Evolutionary conservation across 2,329 filamentous ascomycete species (phyloP), one percentile per base, ranked within the genome.

Genomic region (Madurella fahalii): DNA sequence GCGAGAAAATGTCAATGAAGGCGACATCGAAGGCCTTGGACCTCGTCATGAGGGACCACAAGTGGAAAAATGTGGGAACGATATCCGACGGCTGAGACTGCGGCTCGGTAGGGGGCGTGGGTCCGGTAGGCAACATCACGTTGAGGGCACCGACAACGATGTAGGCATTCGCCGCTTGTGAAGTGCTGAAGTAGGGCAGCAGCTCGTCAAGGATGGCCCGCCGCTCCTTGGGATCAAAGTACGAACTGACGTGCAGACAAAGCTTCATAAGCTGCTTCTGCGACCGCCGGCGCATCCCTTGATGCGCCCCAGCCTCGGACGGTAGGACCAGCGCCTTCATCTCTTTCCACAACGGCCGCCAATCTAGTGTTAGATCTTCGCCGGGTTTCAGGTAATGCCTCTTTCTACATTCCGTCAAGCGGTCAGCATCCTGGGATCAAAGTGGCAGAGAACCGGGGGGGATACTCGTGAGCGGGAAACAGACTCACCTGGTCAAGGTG

Each of bases 341-440:
- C 70, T 97, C 93, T 65, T 90, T 88, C 83, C 89, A 99, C 31
- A 99, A 76, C 8, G 92, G 93, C 63, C 84, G 84, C 94, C 94
- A 99, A 70, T 99, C 93, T 57, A 99, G 81, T 12, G 82, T 79
- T n/a, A 99, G 78, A 67, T 99, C 95, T 61, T 91, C 89, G 54
- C 88, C 86, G 1, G 93, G 90, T 62, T 90, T 91, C 34, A 99
- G 81, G 71, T 97, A 97, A 73, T 97, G 93, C 69, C 95, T 96
- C 68, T 93, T 92, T 74, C 90, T 94, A 61, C 25, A 50, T 51
- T 47, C 52, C 49, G 52, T 47, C 58, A 53, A 57, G 59, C 13
- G 16, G 30, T 48, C 25, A 47, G 20, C 34, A 44, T 17, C 8
- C 8, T 34, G n/a, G 15, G 15, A 34, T 25, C 32, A 30, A 34